Percentiles rank a stretch among this genome's conserved stretches.
Conservation (phyloP, 768 basidiomycete genomes). For the Cyathus striatus region DNA sequence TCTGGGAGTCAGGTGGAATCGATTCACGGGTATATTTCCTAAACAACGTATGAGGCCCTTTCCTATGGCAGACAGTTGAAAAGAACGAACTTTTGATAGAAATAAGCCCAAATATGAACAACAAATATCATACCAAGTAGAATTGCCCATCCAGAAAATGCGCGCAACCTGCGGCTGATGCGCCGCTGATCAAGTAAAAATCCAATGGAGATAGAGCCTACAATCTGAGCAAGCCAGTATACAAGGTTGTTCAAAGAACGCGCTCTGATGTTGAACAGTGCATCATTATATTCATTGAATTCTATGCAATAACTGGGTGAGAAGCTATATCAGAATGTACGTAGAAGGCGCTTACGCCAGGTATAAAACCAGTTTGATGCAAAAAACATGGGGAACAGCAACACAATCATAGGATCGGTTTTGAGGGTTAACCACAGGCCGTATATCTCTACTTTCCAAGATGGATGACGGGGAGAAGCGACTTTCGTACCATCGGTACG, state of each 20-base stretch:
- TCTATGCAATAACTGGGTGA: constrained; percentile 31
- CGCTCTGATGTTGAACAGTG: constrained; percentile 74
- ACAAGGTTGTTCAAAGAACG: constrained; percentile 73
- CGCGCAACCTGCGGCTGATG: constrained; percentile 61
- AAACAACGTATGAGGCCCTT: constrained; percentile 8
- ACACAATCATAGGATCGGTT: constrained; percentile 66
- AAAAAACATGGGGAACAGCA: constrained; percentile 84
- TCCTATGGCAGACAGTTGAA: not conserved
- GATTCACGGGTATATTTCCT: constrained; percentile 57
- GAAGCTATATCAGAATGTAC: not conserved
- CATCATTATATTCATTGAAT: constrained; percentile 78
- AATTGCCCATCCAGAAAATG: constrained; percentile 63
- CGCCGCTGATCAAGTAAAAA: constrained; percentile 54
- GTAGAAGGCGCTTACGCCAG: constrained; percentile 52
- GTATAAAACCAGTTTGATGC: constrained; percentile 85
- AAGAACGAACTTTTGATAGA: constrained; percentile 64
- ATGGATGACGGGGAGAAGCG: constrained; percentile 55
- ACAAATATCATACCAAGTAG: constrained; percentile 61
- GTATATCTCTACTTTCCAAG: constrained; percentile 72
- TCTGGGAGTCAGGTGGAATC: constrained; percentile 28
- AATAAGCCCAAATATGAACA: constrained; percentile 72
- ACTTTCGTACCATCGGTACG: constrained; percentile 74
- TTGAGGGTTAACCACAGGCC: constrained; percentile 64
- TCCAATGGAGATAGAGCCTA: constrained; percentile 71
- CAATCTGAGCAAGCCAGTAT: constrained; percentile 77